Evolutionary conservation across 1,139 yeast genomes (phyloP), one percentile per base, ranked within the genome.

Genomic region (Hemisphaericaspora lyxosophila): DNA sequence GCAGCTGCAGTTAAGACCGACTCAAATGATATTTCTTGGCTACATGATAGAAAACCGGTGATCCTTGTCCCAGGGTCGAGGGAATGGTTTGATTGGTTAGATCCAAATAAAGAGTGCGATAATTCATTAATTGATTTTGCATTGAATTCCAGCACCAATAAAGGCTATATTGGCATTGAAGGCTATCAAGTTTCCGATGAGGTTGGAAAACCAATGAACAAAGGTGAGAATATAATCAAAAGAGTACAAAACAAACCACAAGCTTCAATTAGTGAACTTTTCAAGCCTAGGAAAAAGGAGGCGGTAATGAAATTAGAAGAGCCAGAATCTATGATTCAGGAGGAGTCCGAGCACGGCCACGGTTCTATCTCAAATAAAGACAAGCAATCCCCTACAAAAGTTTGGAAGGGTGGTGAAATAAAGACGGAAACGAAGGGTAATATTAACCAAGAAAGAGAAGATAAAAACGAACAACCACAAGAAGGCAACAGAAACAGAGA

Each of bases 1-100:
- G 84, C 84, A 0, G 75, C 79, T 0, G 92, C 95, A 0, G 71
- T 78, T 0, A 56, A 62, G 13, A 47, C 51, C 4, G 76, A 68
- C 37, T 39, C 47, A 7, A 59, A 71, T 26, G 75, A 74, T 40
- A 50, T 88, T 41, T 62, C 69, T 30, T 84, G 90, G 87, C 60
- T 89, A 4, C 97, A 89, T 55, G 58, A 65, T 1, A 66, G 97
- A 19, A 87, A 86, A 76, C 97, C 97, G 0, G 67, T 85, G 3
- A 71, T 87, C 25, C 44, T 88, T 4, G 68, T 64, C 23, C 87
- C 89, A 0, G 78, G 75, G 1, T 62, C 81, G 0, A 46, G 61
- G 15, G 75, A 67, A 23, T 81, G 90, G 78, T 55, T 70, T 11
- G 55, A 58, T 5, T 87, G 96, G 96, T 57, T 87, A 32, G 64